These are phyloP conservation scores for Eremothecium coryli DNA, from an alignment of 1,139 yeast species.

Conservation along the genomic window DNA sequence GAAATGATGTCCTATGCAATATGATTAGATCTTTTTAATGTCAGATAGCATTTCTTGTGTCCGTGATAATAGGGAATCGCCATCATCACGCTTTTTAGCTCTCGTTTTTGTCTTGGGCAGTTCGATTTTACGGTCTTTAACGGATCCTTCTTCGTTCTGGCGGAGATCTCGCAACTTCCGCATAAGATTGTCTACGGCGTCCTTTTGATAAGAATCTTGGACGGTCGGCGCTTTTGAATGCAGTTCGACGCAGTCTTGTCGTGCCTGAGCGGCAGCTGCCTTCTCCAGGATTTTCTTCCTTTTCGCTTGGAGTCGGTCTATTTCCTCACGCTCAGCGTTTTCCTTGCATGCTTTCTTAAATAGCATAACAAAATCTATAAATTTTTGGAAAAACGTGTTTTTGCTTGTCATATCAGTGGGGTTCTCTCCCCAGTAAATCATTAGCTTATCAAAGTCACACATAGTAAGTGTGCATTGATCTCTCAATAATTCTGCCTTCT, in stretches of 20 bases:
- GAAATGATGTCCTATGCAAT: no score
- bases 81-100: slow-evolving; percentile 1
- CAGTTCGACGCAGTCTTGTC: background rate
- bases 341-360: slow-evolving; percentile 72
- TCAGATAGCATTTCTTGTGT: slow-evolving; percentile 20
- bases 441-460: slow-evolving; percentile 46
- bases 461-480: slow-evolving; percentile 48
- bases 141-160: slow-evolving; percentile 8
- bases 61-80: slow-evolving; percentile 15
- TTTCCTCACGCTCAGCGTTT: slow-evolving; percentile 72
- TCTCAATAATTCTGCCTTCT: slow-evolving; percentile 48
- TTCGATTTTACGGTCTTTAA: slow-evolving; percentile 1
- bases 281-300: slow-evolving; percentile 56
- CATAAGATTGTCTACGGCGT: slow-evolving; percentile 22
- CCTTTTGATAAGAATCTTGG: slow-evolving; percentile 12
- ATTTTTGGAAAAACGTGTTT: slow-evolving; percentile 61
- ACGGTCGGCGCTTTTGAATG: slow-evolving; percentile 17
- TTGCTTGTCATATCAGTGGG: slow-evolving; percentile 51
- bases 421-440: slow-evolving; percentile 82
- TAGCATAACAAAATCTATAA: slow-evolving; percentile 62
- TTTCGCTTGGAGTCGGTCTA: slow-evolving; percentile 59
- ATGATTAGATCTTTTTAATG: slow-evolving; percentile 20
- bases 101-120: slow-evolving; percentile 1
- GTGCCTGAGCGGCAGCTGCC: slow-evolving; percentile 5
- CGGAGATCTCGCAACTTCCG: slow-evolving; percentile 22